Base-by-base conservation (phyloP, 2,329 filamentous ascomycete species). In the Epicoccum sorghinum region DNA sequence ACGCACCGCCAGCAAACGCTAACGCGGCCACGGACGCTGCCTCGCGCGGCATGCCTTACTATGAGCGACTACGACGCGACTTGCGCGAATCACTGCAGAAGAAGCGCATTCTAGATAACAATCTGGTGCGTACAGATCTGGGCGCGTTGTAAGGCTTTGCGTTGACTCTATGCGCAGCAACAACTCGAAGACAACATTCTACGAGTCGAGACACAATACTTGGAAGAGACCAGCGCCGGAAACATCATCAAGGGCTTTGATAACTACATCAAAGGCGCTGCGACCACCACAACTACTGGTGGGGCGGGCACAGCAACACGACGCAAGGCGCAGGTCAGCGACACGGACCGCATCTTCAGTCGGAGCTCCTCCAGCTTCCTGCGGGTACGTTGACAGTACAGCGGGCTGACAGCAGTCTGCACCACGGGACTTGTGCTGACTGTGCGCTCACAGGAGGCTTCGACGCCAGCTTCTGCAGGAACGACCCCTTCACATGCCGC, bases 191-290 rank as follows among this genome's bases (percentile, higher is more conserved):
- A 96, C 44, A 83, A 85, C 61, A 98, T 99, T 66, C 87, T 84
- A 71, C 86, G 89, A 60, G 89, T 91, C 68, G 95, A 99, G 75
- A 86, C 88, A 53, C 83, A 88, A 14, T 99, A 99, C 74, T 86
- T 99, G 46, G 93, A 98, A 74, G 91, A 91, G 68, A 88, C 87
- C 12, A 86, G 82, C 65, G 84, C 85, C 18, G 95, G 95, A 39
- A 99, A 99, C 78, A 98, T 99, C 71, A 93, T 99, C 73, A 92
- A 90, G 43, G 95, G 95, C 22, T 99, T 99, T 75, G 95, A 99
- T 75, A 96, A 92, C 72, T 99, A 98, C 78, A 96, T 96, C 80
- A 99, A 99, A 76, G 93, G 91, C 49, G 69, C 85, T 7, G 84
- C 86, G n/a, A 80, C 82, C 1, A 82, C 86, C 9, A 81, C 85